Evolutionary conservation across 2,329 filamentous ascomycete genomes (phyloP).

Genomic region (Fusarium sp.): DNA sequence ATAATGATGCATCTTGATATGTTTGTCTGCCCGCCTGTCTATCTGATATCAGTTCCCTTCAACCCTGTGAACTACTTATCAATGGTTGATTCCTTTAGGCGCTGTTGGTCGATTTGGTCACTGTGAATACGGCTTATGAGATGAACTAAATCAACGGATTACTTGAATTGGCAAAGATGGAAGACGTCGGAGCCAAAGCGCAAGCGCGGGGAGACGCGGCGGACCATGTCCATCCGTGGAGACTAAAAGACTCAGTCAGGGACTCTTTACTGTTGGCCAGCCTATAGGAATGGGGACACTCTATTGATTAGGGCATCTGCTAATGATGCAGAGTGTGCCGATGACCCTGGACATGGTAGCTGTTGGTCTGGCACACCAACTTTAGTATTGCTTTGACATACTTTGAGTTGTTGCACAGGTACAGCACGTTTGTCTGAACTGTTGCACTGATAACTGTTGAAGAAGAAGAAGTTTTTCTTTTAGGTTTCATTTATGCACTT

Average conservation of each 20-base stretch:
- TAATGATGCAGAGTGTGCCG: constrained; percentile 12
- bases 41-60: not conserved
- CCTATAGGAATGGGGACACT: constrained; percentile 21
- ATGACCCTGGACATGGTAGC: constrained; percentile 29
- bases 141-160: constrained; percentile 14
- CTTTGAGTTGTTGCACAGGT: not conserved
- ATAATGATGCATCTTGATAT: not conserved
- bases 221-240: constrained; percentile 9
- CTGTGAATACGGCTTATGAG: not conserved
- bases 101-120: not conserved
- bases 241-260: not conserved
- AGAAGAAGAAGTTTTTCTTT: not conserved
- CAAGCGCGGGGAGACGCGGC: constrained; percentile 30
- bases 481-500: not conserved
- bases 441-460: not conserved
- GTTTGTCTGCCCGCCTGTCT: not conserved
- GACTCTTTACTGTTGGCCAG: constrained; percentile 1
- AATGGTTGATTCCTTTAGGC: not conserved
- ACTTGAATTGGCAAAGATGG: constrained; percentile 18
- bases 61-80: not conserved
- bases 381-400: not conserved
- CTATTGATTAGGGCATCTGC: constrained; percentile 25
- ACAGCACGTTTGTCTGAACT: not conserved
- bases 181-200: not conserved
- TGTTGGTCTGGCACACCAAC: constrained; percentile 35